Evolutionary conservation across 345 rosid species (phyloP).

Genomic region (Citrus australasica): DNA sequence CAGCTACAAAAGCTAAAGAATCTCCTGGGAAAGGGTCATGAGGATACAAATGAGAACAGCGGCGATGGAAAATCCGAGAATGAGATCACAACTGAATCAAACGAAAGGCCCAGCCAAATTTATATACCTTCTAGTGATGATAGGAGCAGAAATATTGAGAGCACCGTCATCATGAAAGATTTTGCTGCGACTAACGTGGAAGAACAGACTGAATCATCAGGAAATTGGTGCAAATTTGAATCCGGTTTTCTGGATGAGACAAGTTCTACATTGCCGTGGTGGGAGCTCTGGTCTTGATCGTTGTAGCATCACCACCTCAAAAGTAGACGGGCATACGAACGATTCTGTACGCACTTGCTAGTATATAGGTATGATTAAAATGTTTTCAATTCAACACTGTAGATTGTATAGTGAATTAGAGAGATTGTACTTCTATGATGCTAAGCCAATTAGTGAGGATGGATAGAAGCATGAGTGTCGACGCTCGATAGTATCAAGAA

Average conservation of each 20-base stretch:
- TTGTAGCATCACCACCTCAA: neutral
- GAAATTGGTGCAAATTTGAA: conserved; percentile 20
- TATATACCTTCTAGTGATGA: neutral
- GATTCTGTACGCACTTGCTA: neutral
- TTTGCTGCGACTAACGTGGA: conserved; percentile 4
- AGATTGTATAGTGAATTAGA: neutral
- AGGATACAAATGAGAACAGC: neutral
- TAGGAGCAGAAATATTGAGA: conserved; percentile 3
- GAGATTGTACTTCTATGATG: neutral
- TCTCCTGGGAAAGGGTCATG: conserved; percentile 1
- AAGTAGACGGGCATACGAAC: neutral
- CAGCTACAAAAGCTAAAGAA: conserved; percentile 31
- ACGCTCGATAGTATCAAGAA: neutral
- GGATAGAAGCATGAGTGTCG: neutral
- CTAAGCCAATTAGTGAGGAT: neutral
- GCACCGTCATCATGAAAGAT: conserved; percentile 3
- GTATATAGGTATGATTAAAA: neutral
- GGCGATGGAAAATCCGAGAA: conserved; percentile 5
- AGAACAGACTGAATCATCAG: conserved; percentile 19
- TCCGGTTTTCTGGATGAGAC: conserved; percentile 18
- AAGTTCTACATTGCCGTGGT: conserved; percentile 31
- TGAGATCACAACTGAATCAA: neutral
- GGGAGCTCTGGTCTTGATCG: conserved; percentile 25
- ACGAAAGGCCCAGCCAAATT: neutral
- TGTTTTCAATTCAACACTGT: neutral